Evolutionary conservation across 768 basidiomycete species (phyloP).

Genomic region (Trametes punicea): DNA sequence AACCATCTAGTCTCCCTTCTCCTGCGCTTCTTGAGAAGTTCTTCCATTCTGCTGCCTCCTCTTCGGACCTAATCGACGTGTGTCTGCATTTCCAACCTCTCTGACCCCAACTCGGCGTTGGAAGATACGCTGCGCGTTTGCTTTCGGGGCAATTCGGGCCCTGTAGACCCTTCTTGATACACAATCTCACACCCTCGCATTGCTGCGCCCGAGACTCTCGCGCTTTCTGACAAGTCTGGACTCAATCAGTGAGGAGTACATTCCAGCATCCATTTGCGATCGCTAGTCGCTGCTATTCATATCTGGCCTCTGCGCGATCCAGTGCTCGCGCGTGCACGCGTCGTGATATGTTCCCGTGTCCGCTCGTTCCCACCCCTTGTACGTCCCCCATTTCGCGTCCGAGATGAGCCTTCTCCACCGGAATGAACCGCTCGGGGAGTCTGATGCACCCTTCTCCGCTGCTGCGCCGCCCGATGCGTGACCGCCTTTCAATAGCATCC

Average conservation of each 20-base stretch:
- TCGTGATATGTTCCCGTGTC: conserved; percentile 2
- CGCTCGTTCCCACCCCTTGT: background rate
- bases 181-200: background rate
- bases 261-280: background rate
- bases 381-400: background rate
- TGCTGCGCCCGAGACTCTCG: conserved; percentile 12
- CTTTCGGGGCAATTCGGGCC: too few species aligned
- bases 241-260: too few species aligned
- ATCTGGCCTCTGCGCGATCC: background rate
- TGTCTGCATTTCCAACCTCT: too few species aligned
- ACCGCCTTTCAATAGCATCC: background rate
- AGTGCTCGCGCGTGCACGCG: background rate
- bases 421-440: conserved; percentile 2
- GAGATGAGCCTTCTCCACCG: conserved; percentile 1
- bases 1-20: too few species aligned
- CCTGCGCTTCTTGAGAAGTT: background rate
- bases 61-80: background rate
- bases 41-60: background rate
- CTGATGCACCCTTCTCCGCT: background rate
- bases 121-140: too few species aligned
- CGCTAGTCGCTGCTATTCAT: background rate
- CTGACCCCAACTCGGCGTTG: background rate
- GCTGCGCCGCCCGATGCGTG: conserved; percentile 3
- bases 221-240: background rate
- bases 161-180: background rate